Base-by-base conservation (phyloP, 164 flowering plant genomes). In the Vitis labrusca region DNA sequence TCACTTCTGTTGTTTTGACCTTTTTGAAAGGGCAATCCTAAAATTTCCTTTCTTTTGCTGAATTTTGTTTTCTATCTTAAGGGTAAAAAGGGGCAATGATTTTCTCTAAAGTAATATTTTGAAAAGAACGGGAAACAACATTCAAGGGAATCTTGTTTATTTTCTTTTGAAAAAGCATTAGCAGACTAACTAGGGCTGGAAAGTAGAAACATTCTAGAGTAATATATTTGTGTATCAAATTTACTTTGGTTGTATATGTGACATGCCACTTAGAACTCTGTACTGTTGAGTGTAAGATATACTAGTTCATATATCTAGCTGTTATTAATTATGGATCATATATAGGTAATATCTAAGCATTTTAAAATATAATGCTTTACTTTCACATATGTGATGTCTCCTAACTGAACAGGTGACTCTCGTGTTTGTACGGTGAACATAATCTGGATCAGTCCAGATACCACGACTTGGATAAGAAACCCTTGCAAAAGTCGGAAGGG, bases 381-480 rank as follows among this genome's bases (percentile, higher is more conserved):
- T 16, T 44, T 13, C 10, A 48, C 15, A 44, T 30, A 10, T 60
- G 32, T 15, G 3, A 4, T 59, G 51, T 63, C 54, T 64, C 8
- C 9, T 63, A 2, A 64, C 50, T 77, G 74, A 32, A 37, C 79
- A 96, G 98, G 99, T 69, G 95, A 96, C 69, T 88, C 92, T 64
- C 85, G 88, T 50, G 80, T 96, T 65, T 63, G 68, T 54, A 50
- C 83, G 5, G 92, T 84, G 55, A 88, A 84, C 61, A 85, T 96
- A 11, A 80, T 82, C 4, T 93, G 99, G 99, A 74, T 81, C 61
- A 80, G 76, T 78, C 86, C 93, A 27, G 89, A 88, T 32, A 70
- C 88, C 55, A 72, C 88, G 12, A 66, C 85, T 37, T 91, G 97
- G 94, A 81, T 89, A 12, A 78, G 88, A 69, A 86, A 79, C 68